Conservation (phyloP, 2,329 filamentous ascomycete genomes). For the Sclerotinia spermophila region DNA sequence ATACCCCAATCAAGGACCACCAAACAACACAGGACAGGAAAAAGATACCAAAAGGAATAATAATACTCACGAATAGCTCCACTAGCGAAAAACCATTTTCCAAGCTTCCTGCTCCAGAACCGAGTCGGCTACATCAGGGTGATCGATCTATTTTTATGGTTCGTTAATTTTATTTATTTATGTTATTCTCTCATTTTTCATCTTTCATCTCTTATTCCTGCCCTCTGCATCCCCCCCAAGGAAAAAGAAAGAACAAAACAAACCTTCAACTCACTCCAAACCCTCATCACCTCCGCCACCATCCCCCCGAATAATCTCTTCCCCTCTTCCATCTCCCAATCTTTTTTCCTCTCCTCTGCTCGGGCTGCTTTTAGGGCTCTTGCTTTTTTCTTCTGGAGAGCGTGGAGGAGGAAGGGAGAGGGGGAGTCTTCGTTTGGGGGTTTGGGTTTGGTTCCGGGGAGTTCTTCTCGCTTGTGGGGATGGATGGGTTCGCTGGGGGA, state of each 20-base stretch:
- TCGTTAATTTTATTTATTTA: background rate
- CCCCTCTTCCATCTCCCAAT: background rate
- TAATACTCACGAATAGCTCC: background rate
- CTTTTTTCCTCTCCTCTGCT: background rate
- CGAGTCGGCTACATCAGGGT: background rate
- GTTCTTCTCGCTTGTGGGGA: background rate
- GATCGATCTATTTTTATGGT: background rate
- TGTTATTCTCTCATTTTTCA: too few relatives aligned
- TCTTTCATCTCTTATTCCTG: background rate
- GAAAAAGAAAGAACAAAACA: background rate
- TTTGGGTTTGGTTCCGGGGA: background rate
- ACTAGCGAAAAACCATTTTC: background rate
- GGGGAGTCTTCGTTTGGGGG: background rate
- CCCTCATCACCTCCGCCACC: background rate
- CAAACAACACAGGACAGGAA: background rate
- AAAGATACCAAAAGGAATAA: background rate
- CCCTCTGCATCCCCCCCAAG: background rate
- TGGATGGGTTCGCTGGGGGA: background rate
- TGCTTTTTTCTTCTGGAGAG: background rate
- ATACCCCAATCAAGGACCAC: background rate
- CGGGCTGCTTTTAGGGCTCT: background rate
- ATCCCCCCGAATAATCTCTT: background rate
- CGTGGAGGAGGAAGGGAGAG: background rate
- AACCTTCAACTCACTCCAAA: background rate
- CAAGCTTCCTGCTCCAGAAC: background rate